Percentiles rank a stretch among this genome's conserved stretches.
Evolutionary conservation across 495 filamentous ascomycete species (phyloP).

Genomic region (Xylaria longipes): DNA sequence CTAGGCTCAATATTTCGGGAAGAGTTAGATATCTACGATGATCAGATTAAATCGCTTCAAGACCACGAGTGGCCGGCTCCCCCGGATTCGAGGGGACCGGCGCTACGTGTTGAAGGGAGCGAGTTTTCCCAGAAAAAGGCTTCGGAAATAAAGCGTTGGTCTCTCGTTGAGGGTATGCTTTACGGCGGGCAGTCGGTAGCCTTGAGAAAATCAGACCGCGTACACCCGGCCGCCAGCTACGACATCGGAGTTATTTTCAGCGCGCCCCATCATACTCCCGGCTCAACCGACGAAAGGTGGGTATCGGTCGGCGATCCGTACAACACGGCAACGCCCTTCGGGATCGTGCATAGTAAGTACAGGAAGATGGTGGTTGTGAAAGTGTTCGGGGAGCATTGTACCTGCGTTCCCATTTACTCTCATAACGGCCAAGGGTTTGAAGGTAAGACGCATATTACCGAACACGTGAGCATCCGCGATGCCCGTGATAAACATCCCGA

Average conservation of each 20-base stretch:
- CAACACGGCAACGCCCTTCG: constrained; percentile 33
- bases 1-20: constrained; percentile 1
- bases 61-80: constrained; percentile 27
- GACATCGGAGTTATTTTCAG: constrained; percentile 30
- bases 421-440: constrained; percentile 34
- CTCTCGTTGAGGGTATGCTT: constrained; percentile 1
- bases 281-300: constrained; percentile 24
- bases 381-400: constrained; percentile 29
- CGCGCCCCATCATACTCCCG: constrained; percentile 26
- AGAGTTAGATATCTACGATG: constrained; percentile 27
- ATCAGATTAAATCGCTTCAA: constrained; percentile 2
- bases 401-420: constrained; percentile 35
- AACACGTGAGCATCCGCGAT: constrained; percentile 37
- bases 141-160: constrained; percentile 22
- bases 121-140: constrained; percentile 17
- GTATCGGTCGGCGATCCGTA: constrained; percentile 28
- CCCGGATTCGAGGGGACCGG: constrained; percentile 14
- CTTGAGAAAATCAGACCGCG: constrained; percentile 27
- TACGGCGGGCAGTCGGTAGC: constrained; percentile 20
- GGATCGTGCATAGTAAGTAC: constrained; percentile 32
- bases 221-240: constrained; percentile 18
- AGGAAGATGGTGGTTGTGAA: constrained; percentile 36
- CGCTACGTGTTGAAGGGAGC: constrained; percentile 14
- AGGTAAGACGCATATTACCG: constrained; percentile 17
- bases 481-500: neutral